A percentile compares a stretch with the other conserved stretches of the same genome.
phyloP scores from a whole-genome alignment of 345 rosid species.

The Theobroma cacao region DNA sequence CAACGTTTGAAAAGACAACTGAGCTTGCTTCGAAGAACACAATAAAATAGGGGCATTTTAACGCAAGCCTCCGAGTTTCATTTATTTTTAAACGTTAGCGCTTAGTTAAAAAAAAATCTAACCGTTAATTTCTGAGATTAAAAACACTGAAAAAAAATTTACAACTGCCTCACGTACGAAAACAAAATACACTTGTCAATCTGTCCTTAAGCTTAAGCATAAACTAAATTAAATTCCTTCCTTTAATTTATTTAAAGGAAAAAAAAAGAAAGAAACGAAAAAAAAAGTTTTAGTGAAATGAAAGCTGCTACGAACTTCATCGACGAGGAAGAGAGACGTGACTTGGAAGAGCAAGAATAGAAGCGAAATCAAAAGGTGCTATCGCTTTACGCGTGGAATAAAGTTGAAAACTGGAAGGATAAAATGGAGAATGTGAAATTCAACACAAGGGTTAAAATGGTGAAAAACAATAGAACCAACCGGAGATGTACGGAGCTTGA shows the following conservation, averaged over 20 bases:
- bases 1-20: not conserved
- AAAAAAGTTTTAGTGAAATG: not conserved
- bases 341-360: constrained; percentile 17
- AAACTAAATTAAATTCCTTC: not conserved
- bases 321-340: not conserved
- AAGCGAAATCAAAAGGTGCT: constrained; percentile 13
- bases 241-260: not conserved
- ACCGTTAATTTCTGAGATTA: constrained; percentile 9
- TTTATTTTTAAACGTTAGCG: constrained; percentile 26
- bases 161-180: not conserved
- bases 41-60: constrained; percentile 4
- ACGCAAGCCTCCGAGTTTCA: constrained; percentile 12
- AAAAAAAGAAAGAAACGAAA: not conserved
- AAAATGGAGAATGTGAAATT: constrained; percentile 17
- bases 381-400: constrained; percentile 36
- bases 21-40: not conserved
- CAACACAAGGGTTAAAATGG: constrained; percentile 15
- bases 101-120: not conserved
- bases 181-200: constrained; percentile 12
- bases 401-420: constrained; percentile 13
- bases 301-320: not conserved
- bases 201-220: not conserved
- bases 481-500: constrained; percentile 13
- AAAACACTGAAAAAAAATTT: not conserved
- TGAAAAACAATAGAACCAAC: not conserved